Conservation (phyloP, 805 yeast species). For the Tetrapisispora taiwanensis region DNA sequence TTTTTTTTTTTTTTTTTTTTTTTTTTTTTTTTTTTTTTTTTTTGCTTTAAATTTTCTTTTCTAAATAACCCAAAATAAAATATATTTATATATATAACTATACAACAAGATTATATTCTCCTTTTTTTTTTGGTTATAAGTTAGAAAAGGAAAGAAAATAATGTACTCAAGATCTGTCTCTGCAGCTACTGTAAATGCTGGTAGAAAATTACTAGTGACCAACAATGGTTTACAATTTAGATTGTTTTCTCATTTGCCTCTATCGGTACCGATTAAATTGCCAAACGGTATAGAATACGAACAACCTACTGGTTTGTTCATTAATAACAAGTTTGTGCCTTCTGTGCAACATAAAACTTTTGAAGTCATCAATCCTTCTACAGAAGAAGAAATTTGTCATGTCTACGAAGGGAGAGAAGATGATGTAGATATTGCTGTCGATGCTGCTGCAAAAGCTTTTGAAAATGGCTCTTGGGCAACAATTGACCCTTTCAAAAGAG, state of each 20-base stretch:
- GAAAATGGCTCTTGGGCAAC: slow-evolving; percentile 53
- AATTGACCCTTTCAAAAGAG: slow-evolving; percentile 57
- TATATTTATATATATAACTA: too few species aligned
- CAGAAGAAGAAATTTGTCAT: slow-evolving; percentile 58
- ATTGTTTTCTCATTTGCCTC: slow-evolving; percentile 28
- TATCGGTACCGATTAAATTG: slow-evolving; percentile 41
- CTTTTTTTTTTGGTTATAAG: too few species aligned
- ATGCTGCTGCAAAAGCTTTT: slow-evolving; percentile 75
- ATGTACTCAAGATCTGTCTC: slow-evolving; percentile 2
- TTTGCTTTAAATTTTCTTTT: too few species aligned
- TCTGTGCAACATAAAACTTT: slow-evolving; percentile 52
- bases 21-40: too few species aligned
- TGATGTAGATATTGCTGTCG: slow-evolving; percentile 76
- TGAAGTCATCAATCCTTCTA: slow-evolving; percentile 55
- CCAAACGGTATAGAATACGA: slow-evolving; percentile 65
- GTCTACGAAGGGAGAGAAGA: slow-evolving; percentile 59
- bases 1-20: too few species aligned
- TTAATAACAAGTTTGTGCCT: slow-evolving; percentile 60
- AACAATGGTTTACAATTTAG: slow-evolving; percentile 1
- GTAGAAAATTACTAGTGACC: neutral
- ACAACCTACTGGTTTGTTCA: slow-evolving; percentile 73
- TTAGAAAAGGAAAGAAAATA: too few species aligned
- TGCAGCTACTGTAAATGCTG: neutral
- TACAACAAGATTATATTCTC: too few species aligned
- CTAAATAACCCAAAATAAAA: too few species aligned